Evolutionary conservation across 2,329 filamentous ascomycete genomes (phyloP), one percentile per base, ranked within the genome.

Genomic region (Calcarisporium arbuscula): DNA sequence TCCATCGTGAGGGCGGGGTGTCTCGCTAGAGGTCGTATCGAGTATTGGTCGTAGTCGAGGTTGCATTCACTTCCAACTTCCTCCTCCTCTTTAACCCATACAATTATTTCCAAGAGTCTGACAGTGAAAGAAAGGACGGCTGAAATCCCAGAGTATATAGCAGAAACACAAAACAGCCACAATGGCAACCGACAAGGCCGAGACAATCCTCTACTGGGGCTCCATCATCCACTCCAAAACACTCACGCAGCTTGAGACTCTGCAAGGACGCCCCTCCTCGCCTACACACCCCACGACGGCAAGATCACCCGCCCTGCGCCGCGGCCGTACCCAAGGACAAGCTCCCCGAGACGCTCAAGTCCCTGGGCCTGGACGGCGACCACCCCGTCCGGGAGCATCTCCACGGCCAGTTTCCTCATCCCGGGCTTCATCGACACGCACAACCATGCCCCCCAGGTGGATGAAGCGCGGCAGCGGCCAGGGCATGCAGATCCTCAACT

Each of bases 341-440:
- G 8, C 30, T 52, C 32, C 5, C 42, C 8, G 3, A 38, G 16
- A 35, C 30, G 1, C 40, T 56, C 18, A 16, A 27, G 8, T 11
- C 39, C 19, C 39, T 48, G 16, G 26, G 18, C 4, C 18, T 35
- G 18, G 20, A 28, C 5, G n/a, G n/a, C n/a, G 32, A 36, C 6
- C 20, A 18, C n/a, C 35, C 37, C 4, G 19, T 49, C 8, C 32
- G 20, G 2, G 32, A 35, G 10, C 57, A 74, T 4, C 23, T 30
- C 45, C 3, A 56, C 50, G 7, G 64, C 63, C 25, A 56, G 73
- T 29, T 76, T 80, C 45, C 53, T 79, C 30, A 67, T 77, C 37
- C 75, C 76, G 0, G 74, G 74, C 28, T 72, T 79, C 46, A 60
- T 83, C 34, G 79, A 83, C 57, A 82, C 77, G 2, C 80, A 83